Evolutionary conservation across 306 rosid genomes (phyloP), one percentile per base, ranked within the genome.

Genomic region (Astragalus membranaceus): DNA sequence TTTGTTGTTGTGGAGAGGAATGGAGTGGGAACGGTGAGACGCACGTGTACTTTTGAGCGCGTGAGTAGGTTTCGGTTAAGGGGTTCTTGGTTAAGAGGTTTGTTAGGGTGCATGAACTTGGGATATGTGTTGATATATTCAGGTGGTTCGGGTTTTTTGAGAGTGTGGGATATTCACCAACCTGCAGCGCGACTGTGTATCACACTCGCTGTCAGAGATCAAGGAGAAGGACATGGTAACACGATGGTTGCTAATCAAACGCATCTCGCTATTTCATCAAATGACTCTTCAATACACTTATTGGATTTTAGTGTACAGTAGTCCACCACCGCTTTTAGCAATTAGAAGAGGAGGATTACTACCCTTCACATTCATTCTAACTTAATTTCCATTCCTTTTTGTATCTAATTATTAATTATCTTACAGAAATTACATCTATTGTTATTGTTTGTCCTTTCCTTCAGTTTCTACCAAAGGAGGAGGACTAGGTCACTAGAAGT

Each of bases 241-340:
- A 83, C 88, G 0, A 42, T 95, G 39, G 91, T 84, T 0, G 85
- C 90, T 2, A 81, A 55, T 33, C 88, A 86, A 10, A 89, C 91
- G 64, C 90, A 91, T 42, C 88, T 95, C 74, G 97, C 86, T 0
- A 75, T 88, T 0, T 73, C 91, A 0, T 46, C 68, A 3, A 61
- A 4, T 4, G 83, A 86, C 56, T 42, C 81, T 35, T 59, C 44
- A 0, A 69, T 91, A 74, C 89, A 83, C 69, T 52, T 91, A 1
- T 79, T 95, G 90, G 95, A 95, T 80, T 95, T 95, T 73, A 89
- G 95, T 63, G 88, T 81, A 61, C 74, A 78, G 47, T 61, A 57
- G 32, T 26, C 41, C 48, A 26, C 30, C 3, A 26, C 59, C 11
- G 5, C 4, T 15, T 26, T 63, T 4, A 4, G 5, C 44, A 9